A percentile compares a stretch with the other conserved stretches of the same genome.
Conservation (phyloP, 2,329 filamentous ascomycete species). For the Aspergillus sclerotialis region DNA sequence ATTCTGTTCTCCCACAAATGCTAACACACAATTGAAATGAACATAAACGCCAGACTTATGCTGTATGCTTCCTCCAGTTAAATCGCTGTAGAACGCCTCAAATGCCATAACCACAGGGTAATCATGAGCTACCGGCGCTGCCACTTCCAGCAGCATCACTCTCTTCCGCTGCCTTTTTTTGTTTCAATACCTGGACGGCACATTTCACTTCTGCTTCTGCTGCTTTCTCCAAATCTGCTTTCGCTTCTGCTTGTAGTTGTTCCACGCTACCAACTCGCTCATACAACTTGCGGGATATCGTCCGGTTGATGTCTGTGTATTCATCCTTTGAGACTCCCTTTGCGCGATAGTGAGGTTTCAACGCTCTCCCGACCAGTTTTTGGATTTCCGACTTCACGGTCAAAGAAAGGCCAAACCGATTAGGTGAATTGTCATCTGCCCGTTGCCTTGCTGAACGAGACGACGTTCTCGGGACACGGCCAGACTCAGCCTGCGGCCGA, state of each 20-base stretch:
- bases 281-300: conserved; percentile 83
- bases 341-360: conserved; percentile 76
- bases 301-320: conserved; percentile 86
- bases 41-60: conserved; percentile 12
- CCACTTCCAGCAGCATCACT: conserved; percentile 9
- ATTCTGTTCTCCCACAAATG: no score
- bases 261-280: conserved; percentile 52
- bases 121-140: no score
- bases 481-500: conserved; percentile 6
- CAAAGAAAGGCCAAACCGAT: conserved; percentile 60
- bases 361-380: conserved; percentile 72
- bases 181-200: conserved; percentile 49
- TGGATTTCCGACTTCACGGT: conserved; percentile 84
- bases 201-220: conserved; percentile 72
- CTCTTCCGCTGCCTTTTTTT: conserved; percentile 13
- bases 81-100: conserved; percentile 14
- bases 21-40: no score
- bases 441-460: conserved; percentile 20
- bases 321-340: conserved; percentile 78
- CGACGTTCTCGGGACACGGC: conserved; percentile 18
- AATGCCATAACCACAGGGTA: conserved; percentile 12
- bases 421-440: conserved; percentile 61
- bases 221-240: conserved; percentile 66
- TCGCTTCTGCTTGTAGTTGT: conserved; percentile 58
- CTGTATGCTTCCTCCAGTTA: conserved; percentile 12